Evolutionary conservation across 2,329 filamentous ascomycete genomes (phyloP), one percentile per base, ranked within the genome.

Genomic region (Arachnomyces sp.): DNA sequence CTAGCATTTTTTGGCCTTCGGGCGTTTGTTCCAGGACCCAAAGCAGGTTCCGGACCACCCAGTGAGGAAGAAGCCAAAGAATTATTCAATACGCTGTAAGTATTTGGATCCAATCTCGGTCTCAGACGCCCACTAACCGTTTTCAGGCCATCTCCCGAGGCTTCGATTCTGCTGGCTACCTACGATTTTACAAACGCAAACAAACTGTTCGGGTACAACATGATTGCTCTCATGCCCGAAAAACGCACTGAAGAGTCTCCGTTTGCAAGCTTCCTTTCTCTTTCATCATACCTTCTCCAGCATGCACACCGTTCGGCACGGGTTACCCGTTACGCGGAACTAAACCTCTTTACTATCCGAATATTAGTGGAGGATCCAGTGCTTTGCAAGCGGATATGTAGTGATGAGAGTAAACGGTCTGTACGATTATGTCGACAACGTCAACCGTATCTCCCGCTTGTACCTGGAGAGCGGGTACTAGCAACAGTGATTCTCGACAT

Each of bases 171-270:
- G 3, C 72, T 98, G 28, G 81, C 87, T 1, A 82, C 86, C 0
- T 98, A 96, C 59, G 92, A 96, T 59, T 96, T 96, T 58, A 80
- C 81, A 2, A 84, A 94, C 56, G 84, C 89, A 28, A 98, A 96
- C 68, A 96, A 95, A 64, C 72, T 95, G 7, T 96, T 98, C 63
- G 90, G 86, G 60, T 83, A 85, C 59, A 89, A 83, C 52, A 66
- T 98, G 32, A 77, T 94, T 38, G 81, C 77, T 2, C 58, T 79
- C 16, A 56, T 74, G 4, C 64, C 79, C 1, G 77, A 80, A 17
- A 64, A 63, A 36, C 81, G 81, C 50, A 76, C 72, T 31, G 71
- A 77, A 34, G 81, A 90, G 53, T 75, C 81, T 1, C 84, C 89
- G 0, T 81, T 98, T 47, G 79, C 82, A 34, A 81, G 77, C 50